phyloP scores from a whole-genome alignment of 805 yeast genomes.

The Lipomyces mesembrius region DNA sequence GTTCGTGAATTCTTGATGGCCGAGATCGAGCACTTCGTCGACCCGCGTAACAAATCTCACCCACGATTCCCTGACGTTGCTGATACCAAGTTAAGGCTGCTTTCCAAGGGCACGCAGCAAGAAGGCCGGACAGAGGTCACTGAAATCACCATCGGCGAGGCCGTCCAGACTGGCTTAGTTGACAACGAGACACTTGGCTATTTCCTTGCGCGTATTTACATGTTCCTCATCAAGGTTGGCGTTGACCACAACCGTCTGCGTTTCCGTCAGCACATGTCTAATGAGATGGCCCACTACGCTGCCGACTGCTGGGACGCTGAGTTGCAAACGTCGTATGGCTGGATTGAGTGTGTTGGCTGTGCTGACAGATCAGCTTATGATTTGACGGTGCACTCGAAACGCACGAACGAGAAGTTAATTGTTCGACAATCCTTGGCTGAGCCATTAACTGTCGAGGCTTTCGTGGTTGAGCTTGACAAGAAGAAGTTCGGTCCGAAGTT shows the following conservation, averaged over 20 bases:
- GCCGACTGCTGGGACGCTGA: constrained; percentile 99
- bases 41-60: constrained; percentile 86
- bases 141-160: constrained; percentile 81
- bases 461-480: constrained; percentile 85
- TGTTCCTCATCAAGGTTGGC: constrained; percentile 85
- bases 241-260: constrained; percentile 81
- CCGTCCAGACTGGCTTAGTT: constrained; percentile 83
- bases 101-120: constrained; percentile 87
- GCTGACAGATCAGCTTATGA: constrained; percentile 99
- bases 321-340: constrained; percentile 91
- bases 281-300: constrained; percentile 99
- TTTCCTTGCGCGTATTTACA: constrained; percentile 90
- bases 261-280: constrained; percentile 97
- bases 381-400: constrained; percentile 90
- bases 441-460: constrained; percentile 81
- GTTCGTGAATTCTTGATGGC: constrained; percentile 99
- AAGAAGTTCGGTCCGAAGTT: constrained; percentile 97
- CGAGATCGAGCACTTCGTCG: constrained; percentile 98
- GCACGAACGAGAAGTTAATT: constrained; percentile 91
- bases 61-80: constrained; percentile 75
- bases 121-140: constrained; percentile 74
- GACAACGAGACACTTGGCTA: constrained; percentile 98
- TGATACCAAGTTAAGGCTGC: constrained; percentile 72
- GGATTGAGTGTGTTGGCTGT: constrained; percentile 99
- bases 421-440: constrained; percentile 88